A percentile compares a stretch with the other conserved stretches of the same genome.
These are phyloP conservation scores for Eucalyptus regnans DNA, from an alignment of 345 rosid species.

Conservation along the genomic window DNA sequence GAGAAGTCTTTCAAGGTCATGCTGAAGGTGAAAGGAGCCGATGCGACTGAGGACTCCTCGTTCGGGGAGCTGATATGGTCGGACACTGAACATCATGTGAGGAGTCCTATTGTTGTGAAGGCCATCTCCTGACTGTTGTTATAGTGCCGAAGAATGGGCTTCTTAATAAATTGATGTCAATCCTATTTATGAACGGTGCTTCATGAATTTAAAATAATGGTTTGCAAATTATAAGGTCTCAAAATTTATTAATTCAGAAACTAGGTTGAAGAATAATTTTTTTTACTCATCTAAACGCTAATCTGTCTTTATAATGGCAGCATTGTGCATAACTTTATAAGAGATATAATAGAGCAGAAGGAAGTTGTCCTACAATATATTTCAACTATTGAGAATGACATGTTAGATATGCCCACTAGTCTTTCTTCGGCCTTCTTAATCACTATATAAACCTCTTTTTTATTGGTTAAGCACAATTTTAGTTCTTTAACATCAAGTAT, in stretches of 20 bases:
- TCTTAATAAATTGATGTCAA: neutral
- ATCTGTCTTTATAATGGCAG: neutral
- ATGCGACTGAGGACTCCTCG: neutral
- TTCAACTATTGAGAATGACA: too few relatives aligned
- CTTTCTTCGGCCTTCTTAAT: too few relatives aligned
- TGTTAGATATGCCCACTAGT: too few relatives aligned
- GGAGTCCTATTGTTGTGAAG: neutral
- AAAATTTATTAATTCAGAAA: neutral
- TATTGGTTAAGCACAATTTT: too few relatives aligned
- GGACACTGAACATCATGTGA: constrained; percentile 2
- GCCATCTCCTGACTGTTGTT: neutral
- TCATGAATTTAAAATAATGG: neutral
- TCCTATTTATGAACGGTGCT: neutral
- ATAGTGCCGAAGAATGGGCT: neutral
- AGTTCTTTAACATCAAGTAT: too few relatives aligned
- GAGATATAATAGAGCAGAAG: too few relatives aligned
- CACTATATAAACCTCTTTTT: too few relatives aligned
- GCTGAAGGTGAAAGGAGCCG: neutral
- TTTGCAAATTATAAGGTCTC: neutral
- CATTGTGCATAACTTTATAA: neutral
- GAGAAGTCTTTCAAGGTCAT: constrained; percentile 43
- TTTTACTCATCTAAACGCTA: neutral
- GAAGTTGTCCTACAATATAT: too few relatives aligned
- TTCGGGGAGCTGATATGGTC: neutral
- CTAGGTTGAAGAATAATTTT: neutral